These are phyloP conservation scores for Mortierella sp. DNA, from an alignment of 371 early-diverging fungal genomes.

Conservation along the genomic window DNA sequence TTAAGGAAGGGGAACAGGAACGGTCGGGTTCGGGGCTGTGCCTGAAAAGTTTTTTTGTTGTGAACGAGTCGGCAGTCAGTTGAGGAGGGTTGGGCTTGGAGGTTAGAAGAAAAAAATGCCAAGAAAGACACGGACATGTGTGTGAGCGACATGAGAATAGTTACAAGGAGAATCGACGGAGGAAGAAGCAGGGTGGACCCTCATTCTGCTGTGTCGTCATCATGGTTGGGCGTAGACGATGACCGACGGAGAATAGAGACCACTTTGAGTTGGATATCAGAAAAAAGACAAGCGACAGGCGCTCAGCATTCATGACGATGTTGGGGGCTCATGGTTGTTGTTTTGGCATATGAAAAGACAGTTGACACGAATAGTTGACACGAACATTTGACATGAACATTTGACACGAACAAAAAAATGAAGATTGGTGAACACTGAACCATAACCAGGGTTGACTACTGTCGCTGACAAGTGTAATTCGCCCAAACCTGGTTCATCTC, in stretches of 20 bases:
- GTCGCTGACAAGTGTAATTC: not conserved
- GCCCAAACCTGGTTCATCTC: not conserved
- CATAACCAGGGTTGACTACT: not conserved
- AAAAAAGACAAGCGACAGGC: not conserved
- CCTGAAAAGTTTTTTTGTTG: not conserved
- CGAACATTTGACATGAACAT: not conserved
- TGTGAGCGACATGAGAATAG: not conserved
- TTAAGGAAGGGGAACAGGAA: not conserved
- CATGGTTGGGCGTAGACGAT: not conserved
- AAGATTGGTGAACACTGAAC: not conserved
- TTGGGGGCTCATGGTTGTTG: not conserved
- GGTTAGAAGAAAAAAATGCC: not conserved
- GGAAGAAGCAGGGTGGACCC: not conserved
- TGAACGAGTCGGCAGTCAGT: not conserved
- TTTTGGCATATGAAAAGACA: not conserved
- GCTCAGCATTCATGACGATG: not conserved
- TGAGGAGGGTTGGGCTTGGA: not conserved
- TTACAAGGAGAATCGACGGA: not conserved
- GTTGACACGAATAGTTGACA: not conserved
- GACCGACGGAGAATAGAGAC: not conserved
- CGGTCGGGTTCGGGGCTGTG: conserved; percentile 3
- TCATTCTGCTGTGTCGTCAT: not conserved
- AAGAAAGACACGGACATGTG: not conserved
- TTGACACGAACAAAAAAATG: not conserved
- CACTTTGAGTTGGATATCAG: not conserved